phyloP scores from a whole-genome alignment of 768 basidiomycete species.

The Mycena albidolilacea region DNA sequence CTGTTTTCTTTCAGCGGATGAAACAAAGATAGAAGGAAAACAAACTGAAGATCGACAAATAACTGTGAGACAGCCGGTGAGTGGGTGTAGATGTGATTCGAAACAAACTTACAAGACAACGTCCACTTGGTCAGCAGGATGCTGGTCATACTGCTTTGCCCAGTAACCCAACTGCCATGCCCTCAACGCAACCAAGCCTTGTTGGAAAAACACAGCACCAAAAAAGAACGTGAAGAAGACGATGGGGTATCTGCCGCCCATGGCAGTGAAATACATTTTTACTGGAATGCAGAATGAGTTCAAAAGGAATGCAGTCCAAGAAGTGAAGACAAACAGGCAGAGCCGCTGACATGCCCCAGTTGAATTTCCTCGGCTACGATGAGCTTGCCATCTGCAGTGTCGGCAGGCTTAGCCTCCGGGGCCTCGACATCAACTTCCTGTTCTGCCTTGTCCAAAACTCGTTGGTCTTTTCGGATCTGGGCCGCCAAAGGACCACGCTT shows the following conservation, averaged over 20 bases:
- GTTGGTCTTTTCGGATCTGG: slow-evolving; percentile 29
- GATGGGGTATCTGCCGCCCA: slow-evolving; percentile 29
- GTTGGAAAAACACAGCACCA: slow-evolving; percentile 19
- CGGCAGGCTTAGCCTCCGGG: slow-evolving; percentile 42
- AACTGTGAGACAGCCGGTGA: neutral
- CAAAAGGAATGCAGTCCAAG: neutral
- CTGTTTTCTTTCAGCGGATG: neutral
- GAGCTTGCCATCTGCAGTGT: slow-evolving; percentile 67
- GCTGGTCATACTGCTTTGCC: slow-evolving; percentile 32
- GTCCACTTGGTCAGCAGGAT: slow-evolving; percentile 25
- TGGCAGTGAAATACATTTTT: slow-evolving; percentile 31
- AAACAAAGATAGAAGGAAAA: neutral
- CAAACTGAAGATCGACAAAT: slow-evolving; percentile 27
- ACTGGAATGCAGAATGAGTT: slow-evolving; percentile 13
- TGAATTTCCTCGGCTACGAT: slow-evolving; percentile 75
- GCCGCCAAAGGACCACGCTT: slow-evolving; percentile 55
- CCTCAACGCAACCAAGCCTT: slow-evolving; percentile 8
- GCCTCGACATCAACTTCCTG: slow-evolving; percentile 42
- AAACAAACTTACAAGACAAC: slow-evolving; percentile 21
- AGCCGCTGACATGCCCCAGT: slow-evolving; percentile 69
- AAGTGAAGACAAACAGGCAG: slow-evolving; percentile 19
- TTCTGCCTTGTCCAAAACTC: slow-evolving; percentile 37
- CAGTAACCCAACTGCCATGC: slow-evolving; percentile 40
- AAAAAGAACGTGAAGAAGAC: slow-evolving; percentile 32
- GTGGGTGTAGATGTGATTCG: too few species aligned